These are phyloP conservation scores for Suillus occidentalis DNA, from an alignment of 768 basidiomycete species.

Conservation along the genomic window DNA sequence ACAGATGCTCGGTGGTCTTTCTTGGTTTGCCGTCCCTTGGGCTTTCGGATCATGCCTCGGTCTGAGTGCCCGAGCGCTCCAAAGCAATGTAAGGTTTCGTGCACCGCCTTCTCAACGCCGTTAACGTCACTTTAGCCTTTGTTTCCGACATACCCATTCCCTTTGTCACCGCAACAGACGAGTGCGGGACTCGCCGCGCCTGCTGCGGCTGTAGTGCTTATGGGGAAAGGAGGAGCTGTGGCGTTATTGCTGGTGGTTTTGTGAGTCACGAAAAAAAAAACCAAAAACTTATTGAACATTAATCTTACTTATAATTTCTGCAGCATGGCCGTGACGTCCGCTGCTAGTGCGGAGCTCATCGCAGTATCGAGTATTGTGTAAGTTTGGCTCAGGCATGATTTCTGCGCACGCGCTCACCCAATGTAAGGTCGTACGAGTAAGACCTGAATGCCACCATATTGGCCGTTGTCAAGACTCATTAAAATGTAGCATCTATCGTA, in stretches of 20 bases:
- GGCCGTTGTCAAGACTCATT: not conserved
- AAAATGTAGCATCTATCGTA: slow-evolving; percentile 28
- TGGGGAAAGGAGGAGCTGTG: slow-evolving; percentile 37
- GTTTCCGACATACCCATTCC: slow-evolving; percentile 37
- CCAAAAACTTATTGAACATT: not conserved
- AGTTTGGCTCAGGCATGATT: slow-evolving; percentile 6
- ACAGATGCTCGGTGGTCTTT: slow-evolving; percentile 42
- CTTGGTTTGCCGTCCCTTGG: slow-evolving; percentile 35
- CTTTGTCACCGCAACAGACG: slow-evolving; percentile 12
- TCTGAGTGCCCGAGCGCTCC: slow-evolving; percentile 23
- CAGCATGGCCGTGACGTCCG: slow-evolving; percentile 36
- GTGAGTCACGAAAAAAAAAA: slow-evolving; percentile 2
- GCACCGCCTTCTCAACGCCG: not conserved
- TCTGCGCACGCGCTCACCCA: slow-evolving; percentile 2
- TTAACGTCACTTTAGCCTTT: slow-evolving; percentile 23
- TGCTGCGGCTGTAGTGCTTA: slow-evolving; percentile 31
- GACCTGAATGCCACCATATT: slow-evolving; percentile 1
- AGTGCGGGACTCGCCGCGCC: slow-evolving; percentile 33
- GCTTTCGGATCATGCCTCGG: slow-evolving; percentile 35
- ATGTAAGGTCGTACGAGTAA: slow-evolving; percentile 33
- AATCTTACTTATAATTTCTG: not conserved
- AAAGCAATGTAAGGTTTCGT: slow-evolving; percentile 11
- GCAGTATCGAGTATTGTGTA: slow-evolving; percentile 31
- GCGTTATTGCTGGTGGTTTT: slow-evolving; percentile 35
- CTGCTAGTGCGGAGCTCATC: slow-evolving; percentile 35